phyloP scores from a whole-genome alignment of 441 rosid genomes.

The Pelargonium australe region DNA sequence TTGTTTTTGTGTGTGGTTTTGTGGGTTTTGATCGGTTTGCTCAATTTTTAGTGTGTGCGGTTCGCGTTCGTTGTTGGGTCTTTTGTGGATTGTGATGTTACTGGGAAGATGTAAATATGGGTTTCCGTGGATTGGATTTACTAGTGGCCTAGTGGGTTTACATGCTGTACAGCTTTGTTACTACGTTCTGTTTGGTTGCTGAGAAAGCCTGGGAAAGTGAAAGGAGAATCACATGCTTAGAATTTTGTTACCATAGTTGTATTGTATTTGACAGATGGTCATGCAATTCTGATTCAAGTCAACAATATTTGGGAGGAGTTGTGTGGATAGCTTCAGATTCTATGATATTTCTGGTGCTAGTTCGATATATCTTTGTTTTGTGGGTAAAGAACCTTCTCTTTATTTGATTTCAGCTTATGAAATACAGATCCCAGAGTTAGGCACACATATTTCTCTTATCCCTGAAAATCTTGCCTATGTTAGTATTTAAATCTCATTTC shows the following conservation, averaged over 20 bases:
- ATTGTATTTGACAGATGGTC: background rate
- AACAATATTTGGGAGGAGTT: background rate
- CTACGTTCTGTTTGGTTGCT: slow-evolving; percentile 3
- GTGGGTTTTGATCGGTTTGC: background rate
- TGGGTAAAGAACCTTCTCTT: no score
- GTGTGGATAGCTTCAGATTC: no score
- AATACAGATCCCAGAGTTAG: no score
- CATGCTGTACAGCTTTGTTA: background rate
- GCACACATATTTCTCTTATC: no score
- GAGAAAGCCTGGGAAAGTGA: background rate
- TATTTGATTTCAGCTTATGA: no score
- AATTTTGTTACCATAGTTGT: background rate
- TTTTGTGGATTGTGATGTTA: no score
- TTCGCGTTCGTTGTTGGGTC: background rate
- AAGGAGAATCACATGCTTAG: background rate
- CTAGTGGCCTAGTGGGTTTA: background rate
- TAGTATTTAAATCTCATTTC: no score
- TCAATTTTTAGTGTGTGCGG: background rate
- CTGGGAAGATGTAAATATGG: background rate
- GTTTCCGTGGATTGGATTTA: no score
- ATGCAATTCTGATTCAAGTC: background rate
- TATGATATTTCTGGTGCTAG: no score
- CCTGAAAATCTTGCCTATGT: no score
- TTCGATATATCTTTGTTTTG: no score
- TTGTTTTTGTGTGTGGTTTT: background rate